Conservation (phyloP, 129 eudicot species). For the Flaveria robusta region DNA sequence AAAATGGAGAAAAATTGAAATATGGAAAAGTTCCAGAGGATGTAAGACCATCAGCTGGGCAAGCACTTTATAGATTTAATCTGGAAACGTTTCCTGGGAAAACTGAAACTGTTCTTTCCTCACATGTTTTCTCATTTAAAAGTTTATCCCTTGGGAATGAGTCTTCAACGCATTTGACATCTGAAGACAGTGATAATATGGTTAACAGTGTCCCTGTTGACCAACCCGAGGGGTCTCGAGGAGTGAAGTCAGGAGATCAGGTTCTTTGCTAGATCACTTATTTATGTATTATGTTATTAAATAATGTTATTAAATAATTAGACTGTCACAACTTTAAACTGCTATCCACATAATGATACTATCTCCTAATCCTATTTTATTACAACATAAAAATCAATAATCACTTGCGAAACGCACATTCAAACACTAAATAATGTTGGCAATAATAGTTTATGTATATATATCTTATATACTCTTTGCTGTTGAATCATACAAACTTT, state of each 20-base stretch:
- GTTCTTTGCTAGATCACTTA: conserved; percentile 27
- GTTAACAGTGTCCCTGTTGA: conserved; percentile 34
- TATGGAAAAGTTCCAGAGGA: conserved; percentile 93
- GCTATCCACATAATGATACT: background rate
- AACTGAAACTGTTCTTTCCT: conserved; percentile 72
- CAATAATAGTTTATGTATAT: background rate
- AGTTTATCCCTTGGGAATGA: conserved; percentile 55
- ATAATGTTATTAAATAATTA: background rate
- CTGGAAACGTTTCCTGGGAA: conserved; percentile 73
- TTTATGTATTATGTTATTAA: background rate
- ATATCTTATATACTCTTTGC: background rate
- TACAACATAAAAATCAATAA: background rate
- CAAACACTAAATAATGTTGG: background rate
- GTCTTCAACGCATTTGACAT: conserved; percentile 47
- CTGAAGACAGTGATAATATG: conserved; percentile 35
- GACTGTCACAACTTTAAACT: background rate
- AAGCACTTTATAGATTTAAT: conserved; percentile 86
- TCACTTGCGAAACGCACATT: background rate
- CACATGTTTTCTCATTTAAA: conserved; percentile 89
- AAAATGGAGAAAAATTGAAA: conserved; percentile 87
- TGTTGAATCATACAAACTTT: background rate
- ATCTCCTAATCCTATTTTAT: background rate
- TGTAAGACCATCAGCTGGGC: conserved; percentile 90
- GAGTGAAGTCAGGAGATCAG: conserved; percentile 47
- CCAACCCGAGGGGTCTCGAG: conserved; percentile 54